Conservation (phyloP, 129 eudicot species). For the Cynara cardunculus region DNA sequence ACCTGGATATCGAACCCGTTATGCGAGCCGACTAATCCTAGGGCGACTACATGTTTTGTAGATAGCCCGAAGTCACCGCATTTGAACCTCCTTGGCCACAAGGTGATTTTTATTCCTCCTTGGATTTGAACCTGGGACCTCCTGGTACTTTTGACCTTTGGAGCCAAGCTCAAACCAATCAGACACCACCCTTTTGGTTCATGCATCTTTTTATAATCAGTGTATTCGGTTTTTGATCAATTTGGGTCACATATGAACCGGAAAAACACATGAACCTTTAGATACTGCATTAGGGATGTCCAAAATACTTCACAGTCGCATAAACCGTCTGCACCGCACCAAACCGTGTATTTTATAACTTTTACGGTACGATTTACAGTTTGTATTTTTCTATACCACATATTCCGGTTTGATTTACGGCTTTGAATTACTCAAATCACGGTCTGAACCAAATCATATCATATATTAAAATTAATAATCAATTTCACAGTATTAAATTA, state of each 20-base stretch:
- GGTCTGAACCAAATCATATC: not conserved
- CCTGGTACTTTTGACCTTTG: too few species aligned
- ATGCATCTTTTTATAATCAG: too few species aligned
- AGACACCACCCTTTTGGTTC: too few species aligned
- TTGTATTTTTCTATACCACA: not conserved
- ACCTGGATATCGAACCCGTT: too few species aligned
- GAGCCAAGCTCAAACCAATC: too few species aligned
- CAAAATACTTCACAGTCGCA: not conserved
- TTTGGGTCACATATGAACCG: not conserved
- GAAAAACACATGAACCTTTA: not conserved
- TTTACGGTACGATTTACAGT: too few species aligned
- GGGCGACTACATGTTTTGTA: too few species aligned
- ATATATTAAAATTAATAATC: not conserved
- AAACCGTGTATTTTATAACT: not conserved
- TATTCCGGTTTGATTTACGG: not conserved
- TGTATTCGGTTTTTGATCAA: not conserved
- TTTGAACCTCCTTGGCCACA: too few species aligned
- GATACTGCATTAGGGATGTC: not conserved
- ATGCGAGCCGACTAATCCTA: too few species aligned
- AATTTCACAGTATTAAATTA: not conserved
- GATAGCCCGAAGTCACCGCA: too few species aligned
- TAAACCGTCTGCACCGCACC: not conserved
- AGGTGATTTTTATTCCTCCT: too few species aligned
- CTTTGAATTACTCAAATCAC: not conserved
- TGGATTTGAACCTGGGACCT: too few species aligned